Percentiles rank a stretch among this genome's conserved stretches.
These are phyloP conservation scores for Eragrostis nindensis DNA, from an alignment of 176 grass and related monocot genomes.

Conservation along the genomic window DNA sequence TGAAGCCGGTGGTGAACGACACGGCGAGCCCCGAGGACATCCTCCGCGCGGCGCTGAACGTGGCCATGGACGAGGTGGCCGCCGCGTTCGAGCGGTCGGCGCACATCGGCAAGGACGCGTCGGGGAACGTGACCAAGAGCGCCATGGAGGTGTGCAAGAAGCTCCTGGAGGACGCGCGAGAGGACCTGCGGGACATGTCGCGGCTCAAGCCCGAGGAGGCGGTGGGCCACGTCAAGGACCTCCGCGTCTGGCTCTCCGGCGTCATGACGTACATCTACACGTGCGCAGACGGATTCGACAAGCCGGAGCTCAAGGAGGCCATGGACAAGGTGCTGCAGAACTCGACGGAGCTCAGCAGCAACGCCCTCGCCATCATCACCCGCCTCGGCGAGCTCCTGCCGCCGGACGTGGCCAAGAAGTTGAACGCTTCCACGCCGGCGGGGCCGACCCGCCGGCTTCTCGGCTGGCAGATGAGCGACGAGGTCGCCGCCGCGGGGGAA, in stretches of 20 bases:
- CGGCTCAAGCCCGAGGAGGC: slow-evolving; percentile 39
- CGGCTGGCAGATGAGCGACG: slow-evolving; percentile 8
- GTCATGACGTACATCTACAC: slow-evolving; percentile 76
- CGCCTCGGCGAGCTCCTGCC: slow-evolving; percentile 39
- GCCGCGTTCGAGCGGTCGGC: slow-evolving; percentile 29
- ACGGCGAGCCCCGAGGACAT: slow-evolving; percentile 50
- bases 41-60: slow-evolving; percentile 50
- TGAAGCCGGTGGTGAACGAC: slow-evolving; percentile 49
- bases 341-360: slow-evolving; percentile 86
- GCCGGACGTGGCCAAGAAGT: not conserved
- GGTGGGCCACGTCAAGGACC: slow-evolving; percentile 44
- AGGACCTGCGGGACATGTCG: slow-evolving; percentile 54
- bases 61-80: slow-evolving; percentile 57
- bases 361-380: slow-evolving; percentile 81
- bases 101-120: slow-evolving; percentile 46
- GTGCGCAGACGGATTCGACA: slow-evolving; percentile 82
- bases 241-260: slow-evolving; percentile 64
- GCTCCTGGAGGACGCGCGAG: slow-evolving; percentile 60
- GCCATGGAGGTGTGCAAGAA: slow-evolving; percentile 72
- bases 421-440: not conserved
- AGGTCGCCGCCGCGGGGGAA: not conserved
- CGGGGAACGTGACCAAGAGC: slow-evolving; percentile 43
- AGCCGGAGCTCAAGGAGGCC: slow-evolving; percentile 57
- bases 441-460: slow-evolving; percentile 46
- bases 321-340: slow-evolving; percentile 76